Evolutionary conservation across 768 basidiomycete genomes (phyloP).

Genomic region (Podaxis sp.): DNA sequence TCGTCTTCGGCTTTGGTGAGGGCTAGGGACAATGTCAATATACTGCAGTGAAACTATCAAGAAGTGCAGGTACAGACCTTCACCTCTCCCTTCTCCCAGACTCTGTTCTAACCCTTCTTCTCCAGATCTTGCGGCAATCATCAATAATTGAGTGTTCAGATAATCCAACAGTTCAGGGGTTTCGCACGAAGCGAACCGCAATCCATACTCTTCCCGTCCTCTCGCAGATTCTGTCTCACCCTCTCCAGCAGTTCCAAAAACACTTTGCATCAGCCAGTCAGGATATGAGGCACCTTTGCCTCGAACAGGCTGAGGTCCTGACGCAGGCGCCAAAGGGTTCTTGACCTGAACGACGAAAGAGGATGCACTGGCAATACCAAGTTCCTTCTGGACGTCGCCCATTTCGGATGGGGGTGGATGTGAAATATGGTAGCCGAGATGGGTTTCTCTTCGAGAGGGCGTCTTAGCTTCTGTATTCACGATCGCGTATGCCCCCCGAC

Average conservation of each 20-base stretch:
- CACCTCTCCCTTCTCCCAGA: conserved; percentile 51
- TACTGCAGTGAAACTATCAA: not conserved
- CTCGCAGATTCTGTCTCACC: conserved; percentile 21
- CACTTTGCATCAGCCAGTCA: conserved; percentile 41
- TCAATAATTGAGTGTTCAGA: conserved; percentile 50
- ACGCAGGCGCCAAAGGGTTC: conserved; percentile 51
- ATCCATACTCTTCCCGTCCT: conserved; percentile 46
- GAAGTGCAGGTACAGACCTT: conserved; percentile 34
- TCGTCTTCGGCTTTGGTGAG: conserved; percentile 37
- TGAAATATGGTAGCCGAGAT: conserved; percentile 59
- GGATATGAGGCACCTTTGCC: conserved; percentile 45
- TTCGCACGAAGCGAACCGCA: conserved; percentile 53
- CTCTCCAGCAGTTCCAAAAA: conserved; percentile 41
- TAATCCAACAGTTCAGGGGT: conserved; percentile 54
- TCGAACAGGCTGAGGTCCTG: conserved; percentile 30
- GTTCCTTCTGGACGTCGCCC: conserved; percentile 54
- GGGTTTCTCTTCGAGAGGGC: conserved; percentile 48
- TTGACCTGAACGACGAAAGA: conserved; percentile 63
- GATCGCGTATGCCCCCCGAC: conserved; percentile 59
- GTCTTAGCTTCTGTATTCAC: conserved; percentile 46
- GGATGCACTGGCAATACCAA: conserved; percentile 53
- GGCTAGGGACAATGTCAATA: conserved; percentile 27
- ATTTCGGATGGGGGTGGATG: conserved; percentile 44
- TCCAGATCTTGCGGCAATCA: conserved; percentile 52
- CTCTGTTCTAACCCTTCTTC: conserved; percentile 48